Evolutionary conservation across 768 basidiomycete genomes (phyloP), one percentile per base, ranked within the genome.

Genomic region (Pleurotus tuber-regium): DNA sequence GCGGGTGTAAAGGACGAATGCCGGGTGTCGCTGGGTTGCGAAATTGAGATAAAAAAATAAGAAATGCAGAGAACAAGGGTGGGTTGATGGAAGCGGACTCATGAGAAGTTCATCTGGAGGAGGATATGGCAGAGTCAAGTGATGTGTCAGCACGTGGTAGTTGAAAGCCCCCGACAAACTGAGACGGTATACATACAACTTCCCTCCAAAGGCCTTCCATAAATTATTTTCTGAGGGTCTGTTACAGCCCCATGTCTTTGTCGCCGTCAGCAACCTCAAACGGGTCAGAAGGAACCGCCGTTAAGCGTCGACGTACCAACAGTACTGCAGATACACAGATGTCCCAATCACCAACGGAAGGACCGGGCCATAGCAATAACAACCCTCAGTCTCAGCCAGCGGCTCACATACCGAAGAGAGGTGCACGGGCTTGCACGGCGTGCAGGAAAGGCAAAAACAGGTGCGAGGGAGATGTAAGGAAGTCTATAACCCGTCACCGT

Each of bases 361-460:
- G 61, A 31, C 60, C 61, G 48, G 64, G 54, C 58, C 63, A 65
- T 39, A 39, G 48, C 28, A 25, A 25, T 25, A 42, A 24, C 21
- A 24, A 14, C 35, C 50, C 53, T 55, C 51, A 51, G 35, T 59
- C 59, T 53, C 75, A 70, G 51, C 51, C 67, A 50, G 25, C 74
- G 25, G 63, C 74, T n/a, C 87, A 92, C 67, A 87, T 91, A 58
- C 89, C 90, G 38, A 93, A 92, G 78, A 79, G 90, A 61, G 91
- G 91, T n/a, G 88, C 89, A 50, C 76, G 89, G 57, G 91, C 91
- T 50, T 93, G 91, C 66, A 92, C 90, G 12, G 83, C 86, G 57
- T 93, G 91, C 70, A 83, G 91, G 66, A 91, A 90, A 61, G 91
- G 91, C 52, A 94, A 93, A 76, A 94, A 94, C 75, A 77, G 91